phyloP scores from a whole-genome alignment of 1,139 yeast species.

The Suhomyces bokatorum region DNA sequence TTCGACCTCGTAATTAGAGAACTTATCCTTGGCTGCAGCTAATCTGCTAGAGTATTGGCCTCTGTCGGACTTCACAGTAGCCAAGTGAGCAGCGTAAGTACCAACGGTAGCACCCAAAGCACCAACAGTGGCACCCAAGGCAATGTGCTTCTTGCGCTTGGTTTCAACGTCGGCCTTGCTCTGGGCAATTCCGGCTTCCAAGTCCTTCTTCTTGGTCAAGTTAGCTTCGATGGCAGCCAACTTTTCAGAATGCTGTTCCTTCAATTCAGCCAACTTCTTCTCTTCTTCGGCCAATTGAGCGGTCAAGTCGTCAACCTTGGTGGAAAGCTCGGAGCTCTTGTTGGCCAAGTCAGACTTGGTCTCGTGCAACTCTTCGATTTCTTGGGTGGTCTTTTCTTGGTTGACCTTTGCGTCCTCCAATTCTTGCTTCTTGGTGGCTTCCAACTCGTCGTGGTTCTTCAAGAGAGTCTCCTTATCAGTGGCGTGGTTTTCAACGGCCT shows the following conservation, averaged over 20 bases:
- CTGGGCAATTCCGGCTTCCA: conserved; percentile 37
- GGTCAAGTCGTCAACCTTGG: conserved; percentile 45
- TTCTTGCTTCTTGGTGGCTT: conserved; percentile 50
- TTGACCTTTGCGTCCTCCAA: conserved; percentile 48
- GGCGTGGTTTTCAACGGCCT: conserved; percentile 49
- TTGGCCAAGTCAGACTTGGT: conserved; percentile 44
- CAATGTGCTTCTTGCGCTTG: conserved; percentile 40
- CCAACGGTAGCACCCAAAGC: conserved; percentile 43
- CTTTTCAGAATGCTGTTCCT: conserved; percentile 43
- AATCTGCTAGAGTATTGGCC: conserved; percentile 39
- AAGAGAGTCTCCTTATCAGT: conserved; percentile 46
- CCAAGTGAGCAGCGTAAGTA: conserved; percentile 47
- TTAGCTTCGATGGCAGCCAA: conserved; percentile 39
- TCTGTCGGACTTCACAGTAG: conserved; percentile 41
- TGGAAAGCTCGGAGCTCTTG: conserved; percentile 44
- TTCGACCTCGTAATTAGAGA: conserved; percentile 46
- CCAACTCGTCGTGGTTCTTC: conserved; percentile 49
- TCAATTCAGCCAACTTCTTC: conserved; percentile 41
- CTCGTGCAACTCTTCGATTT: conserved; percentile 46
- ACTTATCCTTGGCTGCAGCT: conserved; percentile 44
- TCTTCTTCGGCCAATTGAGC: conserved; percentile 42
- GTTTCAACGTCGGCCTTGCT: conserved; percentile 36
- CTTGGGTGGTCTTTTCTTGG: conserved; percentile 49
- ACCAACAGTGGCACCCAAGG: conserved; percentile 47
- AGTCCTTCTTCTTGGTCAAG: conserved; percentile 40